These are phyloP conservation scores for Vaccinium corymbosum DNA, from an alignment of 148 eudicot species.

Conservation along the genomic window DNA sequence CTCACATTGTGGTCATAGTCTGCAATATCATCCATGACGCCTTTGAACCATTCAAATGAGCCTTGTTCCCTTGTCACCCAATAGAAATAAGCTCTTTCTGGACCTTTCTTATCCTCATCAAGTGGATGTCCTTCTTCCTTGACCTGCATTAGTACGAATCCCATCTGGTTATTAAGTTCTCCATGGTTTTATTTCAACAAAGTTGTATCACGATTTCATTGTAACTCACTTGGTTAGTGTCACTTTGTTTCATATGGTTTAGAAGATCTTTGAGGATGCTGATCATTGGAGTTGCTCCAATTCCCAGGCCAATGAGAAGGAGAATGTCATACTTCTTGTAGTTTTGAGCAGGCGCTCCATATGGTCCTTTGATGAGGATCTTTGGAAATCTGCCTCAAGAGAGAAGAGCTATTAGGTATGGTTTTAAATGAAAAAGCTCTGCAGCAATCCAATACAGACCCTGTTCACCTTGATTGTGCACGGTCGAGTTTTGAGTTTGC, in stretches of 20 bases:
- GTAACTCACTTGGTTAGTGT: slow-evolving; percentile 16
- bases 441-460: background rate
- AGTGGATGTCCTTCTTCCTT: slow-evolving; percentile 19
- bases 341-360: slow-evolving; percentile 95
- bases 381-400: slow-evolving; percentile 59
- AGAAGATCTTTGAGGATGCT: slow-evolving; percentile 91
- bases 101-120: slow-evolving; percentile 33
- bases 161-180: background rate
- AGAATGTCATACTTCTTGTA: slow-evolving; percentile 82
- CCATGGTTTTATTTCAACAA: background rate
- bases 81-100: slow-evolving; percentile 81
- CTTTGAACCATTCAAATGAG: slow-evolving; percentile 90
- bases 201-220: background rate
- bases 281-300: slow-evolving; percentile 96
- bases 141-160: slow-evolving; percentile 28
- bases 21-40: slow-evolving; percentile 82
- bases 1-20: slow-evolving; percentile 62
- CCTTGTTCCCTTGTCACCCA: slow-evolving; percentile 95
- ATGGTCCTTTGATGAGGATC: slow-evolving; percentile 82
- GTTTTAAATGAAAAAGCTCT: background rate
- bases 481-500: slow-evolving; percentile 32
- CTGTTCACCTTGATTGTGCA: slow-evolving; percentile 41
- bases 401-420: slow-evolving; percentile 5
- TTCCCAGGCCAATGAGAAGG: slow-evolving; percentile 82
- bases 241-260: slow-evolving; percentile 40